Evolutionary conservation across 1,284 basidiomycete genomes (phyloP).

Genomic region (Apiotrichum montevideense): DNA sequence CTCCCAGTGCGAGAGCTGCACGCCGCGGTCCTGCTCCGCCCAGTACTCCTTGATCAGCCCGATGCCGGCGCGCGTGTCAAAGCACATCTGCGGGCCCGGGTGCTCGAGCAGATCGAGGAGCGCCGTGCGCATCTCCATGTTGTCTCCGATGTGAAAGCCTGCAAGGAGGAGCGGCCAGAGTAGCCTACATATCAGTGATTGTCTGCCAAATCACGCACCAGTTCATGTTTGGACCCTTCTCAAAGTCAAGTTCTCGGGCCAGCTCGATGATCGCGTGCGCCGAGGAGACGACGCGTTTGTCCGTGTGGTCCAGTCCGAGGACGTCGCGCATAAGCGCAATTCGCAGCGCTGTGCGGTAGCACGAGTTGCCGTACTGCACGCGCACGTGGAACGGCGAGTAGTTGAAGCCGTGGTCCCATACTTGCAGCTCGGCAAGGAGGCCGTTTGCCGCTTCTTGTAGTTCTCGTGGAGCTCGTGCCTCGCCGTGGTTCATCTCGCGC

Average conservation of each 20-base stretch:
- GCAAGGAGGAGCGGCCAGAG: constrained; percentile 42
- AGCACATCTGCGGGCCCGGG: constrained; percentile 39
- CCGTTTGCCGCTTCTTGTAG: constrained; percentile 28
- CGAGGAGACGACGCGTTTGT: constrained; percentile 26
- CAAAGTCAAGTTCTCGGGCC: constrained; percentile 28
- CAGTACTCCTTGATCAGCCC: constrained; percentile 26
- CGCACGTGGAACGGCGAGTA: constrained; percentile 36
- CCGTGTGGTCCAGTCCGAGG: constrained; percentile 27
- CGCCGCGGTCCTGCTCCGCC: constrained; percentile 18
- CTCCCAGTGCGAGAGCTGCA: constrained; percentile 16
- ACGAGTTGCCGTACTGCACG: constrained; percentile 39
- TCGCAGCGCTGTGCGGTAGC: constrained; percentile 36
- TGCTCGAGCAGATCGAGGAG: constrained; percentile 31
- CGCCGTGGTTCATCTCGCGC: constrained; percentile 12
- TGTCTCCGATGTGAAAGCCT: constrained; percentile 32
- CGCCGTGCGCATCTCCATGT: constrained; percentile 25
- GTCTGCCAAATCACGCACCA: constrained; percentile 21
- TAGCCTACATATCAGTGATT: constrained; percentile 24
- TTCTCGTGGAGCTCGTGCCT: constrained; percentile 11
- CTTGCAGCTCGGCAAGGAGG: constrained; percentile 33
- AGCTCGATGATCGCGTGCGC: constrained; percentile 37
- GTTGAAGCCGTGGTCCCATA: constrained; percentile 36
- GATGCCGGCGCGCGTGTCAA: constrained; percentile 31
- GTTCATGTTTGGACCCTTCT: constrained; percentile 24
- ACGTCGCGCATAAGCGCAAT: constrained; percentile 37